Conservation (phyloP, 164 flowering plant species). For the Dillenia turbinata region DNA sequence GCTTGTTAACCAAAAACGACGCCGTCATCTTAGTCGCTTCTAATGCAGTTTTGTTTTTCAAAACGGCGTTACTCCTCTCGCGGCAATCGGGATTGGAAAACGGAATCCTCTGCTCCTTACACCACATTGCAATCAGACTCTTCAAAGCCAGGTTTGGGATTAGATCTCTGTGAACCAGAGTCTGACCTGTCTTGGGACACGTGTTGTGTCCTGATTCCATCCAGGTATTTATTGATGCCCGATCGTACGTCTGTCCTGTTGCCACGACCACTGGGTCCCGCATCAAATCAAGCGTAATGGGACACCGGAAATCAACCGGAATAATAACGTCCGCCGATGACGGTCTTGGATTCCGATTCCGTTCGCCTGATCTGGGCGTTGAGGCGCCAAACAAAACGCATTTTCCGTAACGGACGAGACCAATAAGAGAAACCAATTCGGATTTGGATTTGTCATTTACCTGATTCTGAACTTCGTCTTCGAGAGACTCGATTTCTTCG, state of each 20-base stretch:
- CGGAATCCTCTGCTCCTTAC: constrained; percentile 64
- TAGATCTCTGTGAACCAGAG: constrained; percentile 46
- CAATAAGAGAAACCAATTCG: constrained; percentile 46
- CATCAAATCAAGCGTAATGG: constrained; percentile 80
- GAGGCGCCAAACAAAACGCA: constrained; percentile 69
- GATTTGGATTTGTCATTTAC: constrained; percentile 36
- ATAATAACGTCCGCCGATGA: constrained; percentile 24
- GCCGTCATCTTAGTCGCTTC: constrained; percentile 82
- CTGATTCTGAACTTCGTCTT: constrained; percentile 60
- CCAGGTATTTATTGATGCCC: constrained; percentile 62
- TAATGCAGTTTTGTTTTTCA: constrained; percentile 40
- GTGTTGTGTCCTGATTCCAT: constrained; percentile 76
- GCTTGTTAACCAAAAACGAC: constrained; percentile 47
- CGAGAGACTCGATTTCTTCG: constrained; percentile 62
- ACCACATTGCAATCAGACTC: constrained; percentile 75
- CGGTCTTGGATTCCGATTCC: constrained; percentile 2
- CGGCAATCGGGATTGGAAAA: constrained; percentile 32
- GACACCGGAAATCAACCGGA: constrained; percentile 82
- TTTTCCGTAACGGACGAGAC: constrained; percentile 67
- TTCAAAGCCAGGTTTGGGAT: constrained; percentile 63
- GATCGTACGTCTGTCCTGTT: constrained; percentile 90
- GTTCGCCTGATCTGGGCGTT: constrained; percentile 24
- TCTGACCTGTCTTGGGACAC: constrained; percentile 91
- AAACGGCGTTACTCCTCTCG: constrained; percentile 20
- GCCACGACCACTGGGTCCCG: constrained; percentile 84